phyloP scores from a whole-genome alignment of 768 basidiomycete genomes.

The Lactarius hatsudake region DNA sequence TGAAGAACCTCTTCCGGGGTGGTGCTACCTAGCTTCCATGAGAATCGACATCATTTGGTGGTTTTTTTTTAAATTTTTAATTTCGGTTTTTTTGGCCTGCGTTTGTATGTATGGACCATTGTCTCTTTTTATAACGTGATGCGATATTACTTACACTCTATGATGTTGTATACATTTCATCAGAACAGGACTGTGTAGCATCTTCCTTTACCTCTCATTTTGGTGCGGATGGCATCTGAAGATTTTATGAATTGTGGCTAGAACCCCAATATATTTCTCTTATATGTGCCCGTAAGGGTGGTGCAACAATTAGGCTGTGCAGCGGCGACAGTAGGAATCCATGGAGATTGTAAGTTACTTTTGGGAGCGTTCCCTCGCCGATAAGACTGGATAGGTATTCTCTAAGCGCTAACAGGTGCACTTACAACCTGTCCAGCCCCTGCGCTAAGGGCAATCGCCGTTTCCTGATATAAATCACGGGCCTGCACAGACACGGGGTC shows the following conservation, averaged over 20 bases:
- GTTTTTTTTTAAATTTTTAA: background rate
- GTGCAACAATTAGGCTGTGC: background rate
- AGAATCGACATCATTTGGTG: background rate
- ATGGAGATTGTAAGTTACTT: constrained; percentile 9
- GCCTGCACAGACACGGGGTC: constrained; percentile 53
- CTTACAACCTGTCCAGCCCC: constrained; percentile 1
- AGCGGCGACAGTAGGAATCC: background rate
- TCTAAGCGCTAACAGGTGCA: constrained; percentile 5
- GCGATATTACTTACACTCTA: background rate
- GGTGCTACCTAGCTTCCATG: background rate
- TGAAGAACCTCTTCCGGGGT: constrained; percentile 7
- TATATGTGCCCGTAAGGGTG: background rate
- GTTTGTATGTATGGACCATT: constrained; percentile 12
- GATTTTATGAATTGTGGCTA: no score
- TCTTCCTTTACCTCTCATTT: no score
- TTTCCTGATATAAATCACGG: constrained; percentile 33
- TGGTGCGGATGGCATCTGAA: no score
- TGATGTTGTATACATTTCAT: no score
- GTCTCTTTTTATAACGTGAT: background rate
- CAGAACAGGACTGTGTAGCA: no score
- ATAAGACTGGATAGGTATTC: background rate
- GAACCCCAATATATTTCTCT: no score
- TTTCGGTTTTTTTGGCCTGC: background rate
- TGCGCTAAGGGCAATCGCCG: background rate
- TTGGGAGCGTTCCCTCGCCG: background rate